Evolutionary conservation across 805 yeast species (phyloP).

Genomic region (Yamadazyma takamatsuzukensis): DNA sequence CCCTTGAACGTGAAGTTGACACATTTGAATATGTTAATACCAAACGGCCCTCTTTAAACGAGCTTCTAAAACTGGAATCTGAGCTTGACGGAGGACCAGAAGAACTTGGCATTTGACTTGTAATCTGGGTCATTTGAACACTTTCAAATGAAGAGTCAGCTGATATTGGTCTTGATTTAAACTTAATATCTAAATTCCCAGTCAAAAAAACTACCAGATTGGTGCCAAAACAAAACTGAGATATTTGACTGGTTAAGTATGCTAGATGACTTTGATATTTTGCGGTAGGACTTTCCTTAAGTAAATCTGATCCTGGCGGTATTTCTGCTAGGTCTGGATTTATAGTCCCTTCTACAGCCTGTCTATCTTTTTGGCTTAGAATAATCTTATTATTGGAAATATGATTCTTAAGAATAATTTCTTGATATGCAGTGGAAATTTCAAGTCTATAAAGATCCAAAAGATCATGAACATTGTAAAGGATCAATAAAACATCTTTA

Average conservation of each 20-base stretch:
- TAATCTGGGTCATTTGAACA: background rate
- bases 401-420: slow-evolving; percentile 28
- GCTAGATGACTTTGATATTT: slow-evolving; percentile 30
- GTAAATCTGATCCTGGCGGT: slow-evolving; percentile 25
- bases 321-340: slow-evolving; percentile 21
- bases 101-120: background rate
- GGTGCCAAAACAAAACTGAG: slow-evolving; percentile 16
- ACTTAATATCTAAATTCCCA: slow-evolving; percentile 31
- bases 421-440: slow-evolving; percentile 30
- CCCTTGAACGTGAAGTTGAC: background rate
- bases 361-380: slow-evolving; percentile 17
- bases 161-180: slow-evolving; percentile 8
- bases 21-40: slow-evolving; percentile 8
- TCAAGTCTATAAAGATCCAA: slow-evolving; percentile 33
- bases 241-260: slow-evolving; percentile 21
- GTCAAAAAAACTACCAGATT: slow-evolving; percentile 24
- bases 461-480: slow-evolving; percentile 32
- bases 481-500: slow-evolving; percentile 23
- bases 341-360: slow-evolving; percentile 18
- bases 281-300: slow-evolving; percentile 25
- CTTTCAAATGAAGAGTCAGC: slow-evolving; percentile 1
- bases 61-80: background rate
- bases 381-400: slow-evolving; percentile 21
- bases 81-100: background rate
- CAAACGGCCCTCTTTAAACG: slow-evolving; percentile 6